These are phyloP conservation scores for Leishmania guyanensis DNA, from an alignment of 208 protist species.

Conservation along the genomic window DNA sequence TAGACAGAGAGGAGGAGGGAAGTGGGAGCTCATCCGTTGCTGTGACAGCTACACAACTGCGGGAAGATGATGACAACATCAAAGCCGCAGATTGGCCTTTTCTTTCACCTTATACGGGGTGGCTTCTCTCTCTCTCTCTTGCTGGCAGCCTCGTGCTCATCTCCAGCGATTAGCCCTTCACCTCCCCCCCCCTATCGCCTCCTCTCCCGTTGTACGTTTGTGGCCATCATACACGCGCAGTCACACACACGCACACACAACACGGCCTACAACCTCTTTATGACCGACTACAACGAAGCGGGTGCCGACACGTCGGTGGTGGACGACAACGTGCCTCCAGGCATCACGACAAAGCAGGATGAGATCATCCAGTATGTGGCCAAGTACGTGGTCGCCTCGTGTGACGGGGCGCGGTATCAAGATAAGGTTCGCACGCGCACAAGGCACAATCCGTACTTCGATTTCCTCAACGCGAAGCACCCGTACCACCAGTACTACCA, in stretches of 20 bases:
- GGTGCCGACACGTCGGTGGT: conserved; percentile 26
- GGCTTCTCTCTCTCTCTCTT: neutral
- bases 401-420: conserved; percentile 71
- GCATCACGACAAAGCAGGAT: conserved; percentile 77
- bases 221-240: neutral
- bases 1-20: neutral
- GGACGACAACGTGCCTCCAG: conserved; percentile 43
- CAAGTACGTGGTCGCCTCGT: conserved; percentile 76
- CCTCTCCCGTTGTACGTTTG: neutral
- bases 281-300: conserved; percentile 9
- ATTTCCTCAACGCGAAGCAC: conserved; percentile 63
- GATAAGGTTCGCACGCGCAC: conserved; percentile 64
- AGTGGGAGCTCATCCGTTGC: neutral
- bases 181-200: neutral
- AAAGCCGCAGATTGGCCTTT: neutral
- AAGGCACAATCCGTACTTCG: conserved; percentile 76
- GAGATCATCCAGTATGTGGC: conserved; percentile 83
- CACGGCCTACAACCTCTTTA: neutral
- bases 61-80: neutral
- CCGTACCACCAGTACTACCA: conserved; percentile 77
- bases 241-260: neutral
- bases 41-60: neutral
- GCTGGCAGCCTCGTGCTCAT: neutral
- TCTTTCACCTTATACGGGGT: neutral
- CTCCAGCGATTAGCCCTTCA: neutral